Conservation (phyloP, 108 stramenopile genomes). For the Nitzschia putrida region DNA sequence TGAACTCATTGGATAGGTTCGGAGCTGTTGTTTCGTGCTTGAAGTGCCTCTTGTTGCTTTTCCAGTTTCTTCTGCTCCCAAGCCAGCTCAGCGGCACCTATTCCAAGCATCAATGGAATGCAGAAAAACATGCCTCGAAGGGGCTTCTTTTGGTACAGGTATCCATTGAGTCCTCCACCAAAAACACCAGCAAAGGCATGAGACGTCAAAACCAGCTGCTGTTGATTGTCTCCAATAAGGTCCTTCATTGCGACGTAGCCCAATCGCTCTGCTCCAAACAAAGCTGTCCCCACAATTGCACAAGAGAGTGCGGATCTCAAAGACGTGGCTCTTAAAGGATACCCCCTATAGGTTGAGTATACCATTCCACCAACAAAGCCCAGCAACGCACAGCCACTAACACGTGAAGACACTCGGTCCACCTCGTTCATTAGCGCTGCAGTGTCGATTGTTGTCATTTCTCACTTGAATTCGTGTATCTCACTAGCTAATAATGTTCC, state of each 20-base stretch:
- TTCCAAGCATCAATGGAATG: constrained; percentile 64
- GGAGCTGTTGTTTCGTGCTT: too few relatives aligned
- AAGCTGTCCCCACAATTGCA: constrained; percentile 65
- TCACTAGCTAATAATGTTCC: too few relatives aligned
- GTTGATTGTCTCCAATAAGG: constrained; percentile 4
- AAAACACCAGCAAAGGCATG: constrained; percentile 65
- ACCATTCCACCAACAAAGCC: constrained; percentile 57
- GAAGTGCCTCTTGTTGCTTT: too few relatives aligned
- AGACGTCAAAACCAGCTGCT: constrained; percentile 41
- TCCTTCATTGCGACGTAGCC: constrained; percentile 34
- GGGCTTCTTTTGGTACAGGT: constrained; percentile 57
- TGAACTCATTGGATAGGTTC: too few relatives aligned
- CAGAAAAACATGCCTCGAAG: constrained; percentile 57
- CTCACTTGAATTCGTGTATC: too few relatives aligned
- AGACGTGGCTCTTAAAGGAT: constrained; percentile 47
- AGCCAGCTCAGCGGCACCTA: constrained; percentile 49
- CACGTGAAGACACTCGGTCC: constrained; percentile 54
- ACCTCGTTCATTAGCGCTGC: constrained; percentile 40
- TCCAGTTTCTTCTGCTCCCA: constrained; percentile 27
- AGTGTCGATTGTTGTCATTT: neutral
- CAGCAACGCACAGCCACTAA: constrained; percentile 41
- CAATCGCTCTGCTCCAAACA: constrained; percentile 61
- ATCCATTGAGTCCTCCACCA: constrained; percentile 66
- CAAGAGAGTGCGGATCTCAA: constrained; percentile 52
- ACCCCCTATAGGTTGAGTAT: constrained; percentile 48